Evolutionary conservation across 192 early-diverging fungal genomes (phyloP), one percentile per base, ranked within the genome.

Genomic region (Geranomyces michiganensis): DNA sequence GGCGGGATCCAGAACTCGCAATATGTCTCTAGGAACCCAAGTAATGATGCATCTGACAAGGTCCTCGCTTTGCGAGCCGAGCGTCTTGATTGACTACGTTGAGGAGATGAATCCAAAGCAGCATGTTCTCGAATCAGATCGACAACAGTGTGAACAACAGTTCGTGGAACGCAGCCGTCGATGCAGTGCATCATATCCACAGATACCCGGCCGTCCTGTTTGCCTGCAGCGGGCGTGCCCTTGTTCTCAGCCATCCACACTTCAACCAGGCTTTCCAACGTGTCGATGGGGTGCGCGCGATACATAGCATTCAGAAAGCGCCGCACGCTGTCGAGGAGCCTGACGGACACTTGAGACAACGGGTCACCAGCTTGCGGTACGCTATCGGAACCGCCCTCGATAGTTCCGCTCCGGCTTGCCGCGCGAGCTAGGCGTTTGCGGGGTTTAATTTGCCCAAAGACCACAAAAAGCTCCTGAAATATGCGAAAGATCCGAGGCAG

Each of bases 11-110:
- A 61, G 22, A 76, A 72, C 10, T 75, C 68, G 56, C 82, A 83
- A 31, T 90, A 91, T 21, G 85, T 85, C 65, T 90, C 90, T 17
- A 87, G 63, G 73, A 91, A 91, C 13, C 83, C 72, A 27, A 92
- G 55, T 9, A 91, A 46, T 3, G 89, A 79, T 14, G 83, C 84
- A 63, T 92, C 91, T 0, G 91, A 80, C 41, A 59, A 43, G 53
- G 33, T 69, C 5, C 53, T 24, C 15, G 71, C 10, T 47, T 45
- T 72, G 32, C 47, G 62, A 7, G 55, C 27, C 14, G 62, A 14
- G 22, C 44, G 47, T 59, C 24, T 64, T 13, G 1, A 7, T 10
- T 45, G 62, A 41, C 43, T 36, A 6, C 36, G 67, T 68, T 24
- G 61, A n/a, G 33, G 51, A 62, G 63, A 47, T 21, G 27, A 21